Evolutionary conservation across 176 grass and related monocot species (phyloP), one percentile per base, ranked within the genome.

Genomic region (Tillandsia fasciculata): DNA sequence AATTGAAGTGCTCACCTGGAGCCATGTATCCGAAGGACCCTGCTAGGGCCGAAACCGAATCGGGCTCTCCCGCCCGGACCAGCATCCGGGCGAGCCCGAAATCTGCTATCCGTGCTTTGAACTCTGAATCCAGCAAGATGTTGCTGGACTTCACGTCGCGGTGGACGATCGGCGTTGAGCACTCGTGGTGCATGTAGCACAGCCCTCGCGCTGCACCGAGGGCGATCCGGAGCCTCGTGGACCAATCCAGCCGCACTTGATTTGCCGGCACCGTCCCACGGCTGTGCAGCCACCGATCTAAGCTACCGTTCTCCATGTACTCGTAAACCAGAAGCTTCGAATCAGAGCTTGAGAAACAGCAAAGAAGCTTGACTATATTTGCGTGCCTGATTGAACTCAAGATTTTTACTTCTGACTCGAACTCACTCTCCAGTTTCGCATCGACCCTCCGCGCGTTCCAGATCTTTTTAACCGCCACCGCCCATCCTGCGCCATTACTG

Each of bases 21-120:
- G 89, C 94, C 89, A 93, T 93, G 87, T 99, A 93, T n/a, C 89
- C 94, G 56, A 88, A 83, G 0, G 94, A 88, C 2, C 94, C 89
- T 6, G 84, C 87, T 3, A 99, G 70, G n/a, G 77, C 56, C 69
- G 89, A 90, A 74, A 90, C 74, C 0, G 84, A 82, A 1, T 93
- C 82, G 0, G 80, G 77, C 63, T 72, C 71, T 1, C 82, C 87
- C 8, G 82, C 64, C 48, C 66, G 78, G 59, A 15, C 74, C 75
- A 99, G 54, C 79, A 99, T 79, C 82, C 89, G 81, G 65, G 94
- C 89, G 8, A 99, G 76, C 2, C 89, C 94, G 50, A 99, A 99
- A 26, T 99, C 94, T 0, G 94, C 89, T n/a, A 99, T 71, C 70
- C 64, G 81, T 1, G 86, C 82, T 12, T 72, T 72, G 51, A 93